These are phyloP conservation scores for Schizosaccharomyces cryophilus DNA, from an alignment of 805 yeast species.

Conservation along the genomic window DNA sequence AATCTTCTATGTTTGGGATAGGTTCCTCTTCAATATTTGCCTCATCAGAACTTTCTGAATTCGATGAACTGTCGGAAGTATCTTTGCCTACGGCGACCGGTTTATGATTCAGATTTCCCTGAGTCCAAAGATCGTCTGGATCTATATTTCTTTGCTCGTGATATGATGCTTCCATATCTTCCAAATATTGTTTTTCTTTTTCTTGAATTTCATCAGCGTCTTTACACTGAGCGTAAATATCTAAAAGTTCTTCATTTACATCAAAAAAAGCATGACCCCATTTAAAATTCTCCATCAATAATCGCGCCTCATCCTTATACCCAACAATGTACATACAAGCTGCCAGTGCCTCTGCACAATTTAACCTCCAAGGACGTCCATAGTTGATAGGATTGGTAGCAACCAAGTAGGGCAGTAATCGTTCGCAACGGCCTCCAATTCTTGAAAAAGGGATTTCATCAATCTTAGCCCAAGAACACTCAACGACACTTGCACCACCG, in stretches of 20 bases:
- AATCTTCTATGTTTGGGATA: neutral
- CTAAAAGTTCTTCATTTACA: slow-evolving; percentile 55
- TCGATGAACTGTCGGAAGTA: neutral
- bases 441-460: slow-evolving; percentile 86
- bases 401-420: slow-evolving; percentile 70
- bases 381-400: slow-evolving; percentile 96
- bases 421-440: slow-evolving; percentile 74
- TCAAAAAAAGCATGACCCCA: slow-evolving; percentile 84
- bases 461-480: slow-evolving; percentile 95
- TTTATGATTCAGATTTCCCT: neutral
- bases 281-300: slow-evolving; percentile 51
- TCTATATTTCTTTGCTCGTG: slow-evolving; percentile 28
- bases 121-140: neutral
- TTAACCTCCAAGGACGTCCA: slow-evolving; percentile 84
- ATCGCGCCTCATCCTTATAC: slow-evolving; percentile 65
- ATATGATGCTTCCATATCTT: slow-evolving; percentile 38
- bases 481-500: slow-evolving; percentile 89
- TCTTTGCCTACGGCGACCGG: neutral
- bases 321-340: slow-evolving; percentile 93
- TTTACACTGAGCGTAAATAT: slow-evolving; percentile 51
- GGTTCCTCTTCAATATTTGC: too few relatives aligned
- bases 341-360: slow-evolving; percentile 93
- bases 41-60: neutral
- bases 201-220: slow-evolving; percentile 47
- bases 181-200: slow-evolving; percentile 59